A percentile compares a stretch with the other conserved stretches of the same genome.
These are phyloP conservation scores for Kurtzmaniella fragi DNA, from an alignment of 805 yeast genomes.

Conservation along the genomic window DNA sequence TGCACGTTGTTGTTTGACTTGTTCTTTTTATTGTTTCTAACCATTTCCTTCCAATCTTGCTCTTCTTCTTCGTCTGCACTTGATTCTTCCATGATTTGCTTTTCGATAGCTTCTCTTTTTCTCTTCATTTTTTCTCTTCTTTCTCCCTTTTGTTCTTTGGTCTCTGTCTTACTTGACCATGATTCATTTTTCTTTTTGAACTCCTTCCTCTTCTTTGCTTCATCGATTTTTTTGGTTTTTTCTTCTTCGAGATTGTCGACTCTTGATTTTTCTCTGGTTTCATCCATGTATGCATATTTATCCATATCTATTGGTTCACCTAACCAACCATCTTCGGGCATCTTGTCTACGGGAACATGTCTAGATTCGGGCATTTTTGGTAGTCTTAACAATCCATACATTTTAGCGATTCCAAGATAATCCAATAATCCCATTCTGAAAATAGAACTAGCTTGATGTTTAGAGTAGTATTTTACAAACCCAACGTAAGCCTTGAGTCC, in stretches of 20 bases:
- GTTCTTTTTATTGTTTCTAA: constrained; percentile 58
- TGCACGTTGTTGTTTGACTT: constrained; percentile 41
- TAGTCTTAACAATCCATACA: constrained; percentile 75
- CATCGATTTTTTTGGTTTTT: constrained; percentile 29
- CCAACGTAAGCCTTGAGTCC: constrained; percentile 80
- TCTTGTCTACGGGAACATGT: constrained; percentile 38
- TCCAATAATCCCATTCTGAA: constrained; percentile 72
- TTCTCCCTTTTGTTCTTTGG: constrained; percentile 55
- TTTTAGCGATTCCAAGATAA: constrained; percentile 62
- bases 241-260: constrained; percentile 50
- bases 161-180: constrained; percentile 72
- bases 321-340: constrained; percentile 77
- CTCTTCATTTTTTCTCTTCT: constrained; percentile 67
- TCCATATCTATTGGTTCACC: constrained; percentile 63
- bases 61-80: constrained; percentile 39
- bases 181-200: constrained; percentile 54
- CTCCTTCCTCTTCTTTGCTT: constrained; percentile 40
- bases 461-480: constrained; percentile 75
- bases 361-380: constrained; percentile 93
- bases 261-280: constrained; percentile 58
- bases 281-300: constrained; percentile 58
- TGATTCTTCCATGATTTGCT: constrained; percentile 40
- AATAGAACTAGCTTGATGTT: constrained; percentile 84
- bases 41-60: constrained; percentile 85
- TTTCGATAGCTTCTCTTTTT: constrained; percentile 64